A percentile compares a stretch with the other conserved stretches of the same genome.
Evolutionary conservation across 495 filamentous ascomycete genomes (phyloP).

Genomic region (Amphirosellinia nigrospora): DNA sequence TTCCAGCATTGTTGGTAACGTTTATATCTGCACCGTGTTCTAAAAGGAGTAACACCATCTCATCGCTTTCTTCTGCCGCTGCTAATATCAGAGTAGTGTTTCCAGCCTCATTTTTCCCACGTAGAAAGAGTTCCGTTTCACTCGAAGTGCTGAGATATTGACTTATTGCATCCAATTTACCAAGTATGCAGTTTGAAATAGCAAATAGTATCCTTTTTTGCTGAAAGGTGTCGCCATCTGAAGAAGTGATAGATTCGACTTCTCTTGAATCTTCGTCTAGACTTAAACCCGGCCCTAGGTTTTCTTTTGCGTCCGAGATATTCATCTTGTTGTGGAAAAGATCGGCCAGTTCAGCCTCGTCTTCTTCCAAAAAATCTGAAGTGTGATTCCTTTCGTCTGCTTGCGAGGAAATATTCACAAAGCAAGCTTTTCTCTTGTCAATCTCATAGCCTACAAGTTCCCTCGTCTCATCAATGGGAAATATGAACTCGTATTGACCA

Average conservation of each 20-base stretch:
- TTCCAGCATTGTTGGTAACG: conserved; percentile 5
- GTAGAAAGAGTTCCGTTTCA: neutral
- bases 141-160: neutral
- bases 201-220: neutral
- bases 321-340: neutral
- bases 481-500: neutral
- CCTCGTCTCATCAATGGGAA: neutral
- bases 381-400: neutral
- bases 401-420: neutral
- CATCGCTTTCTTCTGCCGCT: neutral
- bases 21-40: conserved; percentile 8
- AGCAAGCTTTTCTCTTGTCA: neutral
- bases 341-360: neutral
- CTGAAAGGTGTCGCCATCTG: neutral
- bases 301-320: neutral
- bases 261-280: conserved; percentile 8
- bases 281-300: neutral
- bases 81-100: conserved; percentile 4
- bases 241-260: neutral
- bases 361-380: neutral
- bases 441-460: conserved; percentile 2
- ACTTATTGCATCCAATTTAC: neutral
- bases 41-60: conserved; percentile 14
- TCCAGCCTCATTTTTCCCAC: neutral
- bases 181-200: neutral